phyloP scores from a whole-genome alignment of 495 filamentous ascomycete species.

The Aspergillus mulundensis region DNA sequence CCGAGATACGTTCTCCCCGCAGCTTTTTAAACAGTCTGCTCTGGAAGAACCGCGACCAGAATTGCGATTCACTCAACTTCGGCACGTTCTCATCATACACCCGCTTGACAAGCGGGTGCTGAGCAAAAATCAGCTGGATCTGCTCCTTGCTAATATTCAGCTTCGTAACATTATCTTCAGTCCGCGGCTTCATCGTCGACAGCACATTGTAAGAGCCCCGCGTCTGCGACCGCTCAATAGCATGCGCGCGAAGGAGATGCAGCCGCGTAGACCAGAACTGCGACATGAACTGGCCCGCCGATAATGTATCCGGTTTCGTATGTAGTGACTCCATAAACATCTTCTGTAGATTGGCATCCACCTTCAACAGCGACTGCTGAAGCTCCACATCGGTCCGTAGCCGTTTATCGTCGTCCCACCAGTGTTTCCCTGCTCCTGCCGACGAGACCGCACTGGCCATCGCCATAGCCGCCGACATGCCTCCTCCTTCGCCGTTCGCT shows the following conservation, averaged over 20 bases:
- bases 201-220: constrained; percentile 89
- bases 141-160: constrained; percentile 89
- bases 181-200: constrained; percentile 77
- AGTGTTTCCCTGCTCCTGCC: constrained; percentile 39
- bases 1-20: constrained; percentile 77
- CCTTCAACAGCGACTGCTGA: constrained; percentile 79
- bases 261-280: constrained; percentile 92
- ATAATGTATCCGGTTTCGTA: constrained; percentile 76
- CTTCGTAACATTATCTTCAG: constrained; percentile 70
- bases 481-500: constrained; percentile 32
- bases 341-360: constrained; percentile 64
- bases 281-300: constrained; percentile 68
- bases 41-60: constrained; percentile 91
- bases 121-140: constrained; percentile 84
- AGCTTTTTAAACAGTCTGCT: constrained; percentile 86
- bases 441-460: constrained; percentile 53
- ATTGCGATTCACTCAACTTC: constrained; percentile 69
- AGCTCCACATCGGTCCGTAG: constrained; percentile 71
- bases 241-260: constrained; percentile 81
- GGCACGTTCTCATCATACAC: constrained; percentile 95
- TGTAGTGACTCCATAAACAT: constrained; percentile 77
- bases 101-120: constrained; percentile 84
- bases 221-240: constrained; percentile 79
- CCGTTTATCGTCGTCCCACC: constrained; percentile 71
- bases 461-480: constrained; percentile 53